Evolutionary conservation across 83 land plant species (phyloP), one percentile per base, ranked within the genome.

Genomic region (Thuja plicata): DNA sequence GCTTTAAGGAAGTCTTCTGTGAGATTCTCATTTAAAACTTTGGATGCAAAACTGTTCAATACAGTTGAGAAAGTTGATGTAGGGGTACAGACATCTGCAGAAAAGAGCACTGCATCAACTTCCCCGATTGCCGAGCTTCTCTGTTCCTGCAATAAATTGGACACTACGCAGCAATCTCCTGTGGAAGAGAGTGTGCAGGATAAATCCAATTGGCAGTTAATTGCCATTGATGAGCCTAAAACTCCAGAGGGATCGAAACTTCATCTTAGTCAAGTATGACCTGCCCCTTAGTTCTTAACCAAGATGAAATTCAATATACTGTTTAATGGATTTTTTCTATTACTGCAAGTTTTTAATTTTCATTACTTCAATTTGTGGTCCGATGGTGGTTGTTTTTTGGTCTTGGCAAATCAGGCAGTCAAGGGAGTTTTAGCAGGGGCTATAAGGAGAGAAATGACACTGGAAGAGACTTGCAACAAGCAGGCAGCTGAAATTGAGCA

Each of bases 361-460:
- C 43, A 83, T 30, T 48, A 84, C 54, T 43, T 30, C 54, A 88
- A 46, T 78, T 57, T 30, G 48, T 60, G 24, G 52, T 77, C 89
- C 52, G 41, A 62, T 80, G 38, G 37, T 83, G 12, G 66, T 46
- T 81, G 30, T 84, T 43, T 43, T 43, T 60, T 12, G 43, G 30
- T 19, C 43, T 83, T 46, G 34, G 54, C 5, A 32, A 83, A n/a
- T 83, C 91, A 96, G 98, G 94, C 94, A 62, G 95, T 97, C 43
- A 93, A 97, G 43, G 95, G 93, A 90, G 92, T 97, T 71, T 90
- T 97, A 87, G 95, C 97, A 13, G 98, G 98, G 90, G 89, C 99
- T 74, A 94, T 97, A 27, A 89, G 99, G 87, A 95, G 98, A 89
- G 98, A 97, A 90, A 93, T 96, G 95, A 95, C 94, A 38, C 87